Evolutionary conservation across 441 rosid genomes (phyloP).

Genomic region (Erysimum cheiri): DNA sequence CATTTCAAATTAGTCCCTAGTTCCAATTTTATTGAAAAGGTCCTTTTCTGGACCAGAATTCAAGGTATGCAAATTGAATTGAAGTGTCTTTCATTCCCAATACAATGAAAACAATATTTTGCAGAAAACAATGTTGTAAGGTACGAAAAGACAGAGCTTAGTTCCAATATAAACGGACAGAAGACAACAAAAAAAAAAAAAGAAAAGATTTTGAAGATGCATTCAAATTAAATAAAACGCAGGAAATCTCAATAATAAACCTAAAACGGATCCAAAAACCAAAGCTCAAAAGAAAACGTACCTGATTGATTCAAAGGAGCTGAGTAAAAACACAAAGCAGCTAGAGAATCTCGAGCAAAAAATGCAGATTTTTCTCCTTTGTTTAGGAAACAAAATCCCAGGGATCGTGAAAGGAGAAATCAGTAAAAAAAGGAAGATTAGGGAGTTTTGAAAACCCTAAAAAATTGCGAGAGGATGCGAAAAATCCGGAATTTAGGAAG

Average conservation of each 20-base stretch:
- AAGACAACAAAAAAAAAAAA: not conserved
- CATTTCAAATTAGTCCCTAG: not conserved
- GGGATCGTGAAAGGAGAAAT: constrained; percentile 25
- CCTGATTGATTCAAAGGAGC: constrained; percentile 26
- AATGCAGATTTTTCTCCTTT: constrained; percentile 33
- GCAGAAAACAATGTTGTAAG: constrained; percentile 20
- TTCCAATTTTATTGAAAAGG: not conserved
- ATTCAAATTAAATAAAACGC: not conserved
- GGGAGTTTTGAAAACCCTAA: constrained; percentile 22
- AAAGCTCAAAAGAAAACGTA: not conserved
- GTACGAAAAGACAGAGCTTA: not conserved
- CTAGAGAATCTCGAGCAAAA: not conserved
- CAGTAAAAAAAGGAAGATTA: constrained; percentile 7
- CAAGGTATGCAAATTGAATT: not conserved
- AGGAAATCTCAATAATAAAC: constrained; percentile 6
- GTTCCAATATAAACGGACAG: not conserved
- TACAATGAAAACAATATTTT: not conserved
- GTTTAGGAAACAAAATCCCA: constrained; percentile 14
- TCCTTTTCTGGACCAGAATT: not conserved
- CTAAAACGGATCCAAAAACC: not conserved
- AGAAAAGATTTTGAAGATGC: not conserved
- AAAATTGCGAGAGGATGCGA: constrained; percentile 3
- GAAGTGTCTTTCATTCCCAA: not conserved
- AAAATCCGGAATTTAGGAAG: constrained; percentile 15
- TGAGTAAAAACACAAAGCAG: constrained; percentile 1